phyloP scores from a whole-genome alignment of 371 early-diverging fungal species.

The Actinomucor elegans region DNA sequence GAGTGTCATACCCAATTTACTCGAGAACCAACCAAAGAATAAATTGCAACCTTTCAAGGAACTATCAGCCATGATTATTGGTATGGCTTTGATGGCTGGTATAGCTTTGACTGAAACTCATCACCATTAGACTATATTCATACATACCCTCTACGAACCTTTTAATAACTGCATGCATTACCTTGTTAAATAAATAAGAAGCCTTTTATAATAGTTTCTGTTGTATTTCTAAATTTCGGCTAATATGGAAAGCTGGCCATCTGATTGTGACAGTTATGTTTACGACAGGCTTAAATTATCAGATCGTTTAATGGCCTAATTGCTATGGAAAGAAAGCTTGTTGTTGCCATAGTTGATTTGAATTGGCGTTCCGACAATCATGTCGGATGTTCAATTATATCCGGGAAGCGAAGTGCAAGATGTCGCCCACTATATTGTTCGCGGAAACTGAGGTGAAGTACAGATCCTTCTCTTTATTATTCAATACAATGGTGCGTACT shows the following conservation, averaged over 20 bases:
- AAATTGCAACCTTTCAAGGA: slow-evolving; percentile 50
- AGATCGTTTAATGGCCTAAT: too few relatives aligned
- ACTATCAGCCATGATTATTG: slow-evolving; percentile 59
- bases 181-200: too few relatives aligned
- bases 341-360: too few relatives aligned
- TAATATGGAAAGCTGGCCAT: too few relatives aligned
- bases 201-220: too few relatives aligned
- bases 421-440: slow-evolving; percentile 2
- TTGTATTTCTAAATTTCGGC: too few relatives aligned
- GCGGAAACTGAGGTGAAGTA: slow-evolving; percentile 3
- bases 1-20: slow-evolving; percentile 77
- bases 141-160: background rate
- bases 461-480: slow-evolving; percentile 27
- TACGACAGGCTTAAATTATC: too few relatives aligned
- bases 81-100: slow-evolving; percentile 57
- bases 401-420: background rate
- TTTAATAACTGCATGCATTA: background rate
- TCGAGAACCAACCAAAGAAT: slow-evolving; percentile 2
- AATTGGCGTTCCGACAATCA: too few relatives aligned
- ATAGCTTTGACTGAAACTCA: slow-evolving; percentile 57
- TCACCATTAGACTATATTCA: too few relatives aligned
- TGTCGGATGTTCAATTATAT: slow-evolving; percentile 3
- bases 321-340: too few relatives aligned
- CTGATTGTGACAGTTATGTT: too few relatives aligned
- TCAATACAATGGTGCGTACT: slow-evolving; percentile 28